phyloP scores from a whole-genome alignment of 129 eudicot genomes.

The Calendula officinalis region DNA sequence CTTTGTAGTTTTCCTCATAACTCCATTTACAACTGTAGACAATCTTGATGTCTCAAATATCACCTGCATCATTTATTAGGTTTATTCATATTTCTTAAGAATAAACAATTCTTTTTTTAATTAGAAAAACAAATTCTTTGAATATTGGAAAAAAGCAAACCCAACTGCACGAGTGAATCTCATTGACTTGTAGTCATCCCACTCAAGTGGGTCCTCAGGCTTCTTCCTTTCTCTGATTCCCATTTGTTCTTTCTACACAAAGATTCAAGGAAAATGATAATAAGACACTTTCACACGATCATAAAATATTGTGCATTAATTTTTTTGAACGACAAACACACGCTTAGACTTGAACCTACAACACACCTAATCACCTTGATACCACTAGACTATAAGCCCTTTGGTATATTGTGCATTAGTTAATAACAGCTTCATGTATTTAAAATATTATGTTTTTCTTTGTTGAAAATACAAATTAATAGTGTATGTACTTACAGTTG shows the following conservation, averaged over 20 bases:
- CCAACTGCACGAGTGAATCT: constrained; percentile 92
- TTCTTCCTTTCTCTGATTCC: constrained; percentile 72
- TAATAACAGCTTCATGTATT: too few species aligned
- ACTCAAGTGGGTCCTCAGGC: constrained; percentile 74
- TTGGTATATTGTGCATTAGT: too few species aligned
- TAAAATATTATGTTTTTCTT: too few species aligned
- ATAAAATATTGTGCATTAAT: too few species aligned
- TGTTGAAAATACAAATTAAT: too few species aligned
- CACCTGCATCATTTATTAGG: constrained; percentile 48
- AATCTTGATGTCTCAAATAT: constrained; percentile 93
- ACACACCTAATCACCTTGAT: too few species aligned
- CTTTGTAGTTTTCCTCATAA: constrained; percentile 79
- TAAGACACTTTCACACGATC: too few species aligned
- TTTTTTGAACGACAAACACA: too few species aligned
- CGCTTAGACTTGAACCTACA: too few species aligned
- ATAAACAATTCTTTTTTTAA: background rate
- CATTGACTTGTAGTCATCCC: constrained; percentile 88
- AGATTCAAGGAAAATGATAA: too few species aligned
- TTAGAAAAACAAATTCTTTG: background rate
- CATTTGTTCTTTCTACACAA: constrained; percentile 77
- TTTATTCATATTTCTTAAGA: background rate
- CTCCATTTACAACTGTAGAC: constrained; percentile 92
- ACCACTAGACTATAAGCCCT: too few species aligned
- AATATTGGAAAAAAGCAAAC: constrained; percentile 17
- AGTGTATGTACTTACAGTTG: too few species aligned